phyloP scores from a whole-genome alignment of 179 eudicot species.

The Heliamphora pulchella region DNA sequence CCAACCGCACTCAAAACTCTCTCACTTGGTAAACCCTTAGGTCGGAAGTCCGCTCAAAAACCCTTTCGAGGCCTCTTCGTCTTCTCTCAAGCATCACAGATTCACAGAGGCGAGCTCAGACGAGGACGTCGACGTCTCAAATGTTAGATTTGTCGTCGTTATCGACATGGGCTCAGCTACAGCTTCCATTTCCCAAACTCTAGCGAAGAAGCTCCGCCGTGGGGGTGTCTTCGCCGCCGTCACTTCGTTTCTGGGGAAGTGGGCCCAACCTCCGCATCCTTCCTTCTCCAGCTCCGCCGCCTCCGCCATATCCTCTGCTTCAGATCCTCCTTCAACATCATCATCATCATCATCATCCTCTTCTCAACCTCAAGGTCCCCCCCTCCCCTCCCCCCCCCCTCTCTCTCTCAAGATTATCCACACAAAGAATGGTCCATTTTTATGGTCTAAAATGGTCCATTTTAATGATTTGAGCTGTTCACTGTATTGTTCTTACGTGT shows the following conservation, averaged over 20 bases:
- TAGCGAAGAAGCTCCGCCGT: conserved; percentile 14
- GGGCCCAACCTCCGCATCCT: not conserved
- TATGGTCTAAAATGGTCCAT: no score
- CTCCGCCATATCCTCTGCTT: conserved; percentile 8
- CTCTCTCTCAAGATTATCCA: not conserved
- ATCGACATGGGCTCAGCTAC: conserved; percentile 8
- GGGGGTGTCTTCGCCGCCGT: not conserved
- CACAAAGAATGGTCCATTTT: no score
- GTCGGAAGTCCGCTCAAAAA: no score
- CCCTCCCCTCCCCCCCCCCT: not conserved
- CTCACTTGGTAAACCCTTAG: no score
- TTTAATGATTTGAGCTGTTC: no score
- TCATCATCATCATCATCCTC: not conserved
- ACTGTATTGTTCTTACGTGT: no score
- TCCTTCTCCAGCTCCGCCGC: conserved; percentile 16
- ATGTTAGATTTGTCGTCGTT: conserved; percentile 1
- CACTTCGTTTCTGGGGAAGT: not conserved
- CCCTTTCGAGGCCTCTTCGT: no score
- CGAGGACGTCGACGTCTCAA: not conserved
- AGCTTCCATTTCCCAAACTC: conserved; percentile 23
- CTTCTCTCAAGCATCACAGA: no score
- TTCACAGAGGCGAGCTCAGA: no score
- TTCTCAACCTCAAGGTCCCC: conserved; percentile 17
- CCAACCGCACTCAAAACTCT: no score
- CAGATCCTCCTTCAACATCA: conserved; percentile 10